These are phyloP conservation scores for Acanthamoeba rhysodes DNA, from an alignment of 208 protist genomes.

Conservation along the genomic window DNA sequence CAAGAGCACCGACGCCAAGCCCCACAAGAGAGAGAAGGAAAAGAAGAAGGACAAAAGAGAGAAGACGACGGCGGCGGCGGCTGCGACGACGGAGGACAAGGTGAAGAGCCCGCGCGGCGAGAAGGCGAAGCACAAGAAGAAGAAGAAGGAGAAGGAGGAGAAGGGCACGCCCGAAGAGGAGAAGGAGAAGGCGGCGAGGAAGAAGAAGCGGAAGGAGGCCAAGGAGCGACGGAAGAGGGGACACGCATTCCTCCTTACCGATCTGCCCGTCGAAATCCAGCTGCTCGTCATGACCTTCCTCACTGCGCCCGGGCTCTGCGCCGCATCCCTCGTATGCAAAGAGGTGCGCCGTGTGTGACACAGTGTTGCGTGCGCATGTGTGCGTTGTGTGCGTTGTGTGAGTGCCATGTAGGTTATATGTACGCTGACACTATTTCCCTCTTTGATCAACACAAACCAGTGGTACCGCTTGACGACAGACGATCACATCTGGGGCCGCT, in stretches of 20 bases:
- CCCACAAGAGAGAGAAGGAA: not conserved
- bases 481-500: conserved; percentile 46
- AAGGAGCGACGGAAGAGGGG: not conserved
- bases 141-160: not conserved
- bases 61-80: not conserved
- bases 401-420: not conserved
- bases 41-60: conserved; percentile 2
- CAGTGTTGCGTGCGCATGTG: not conserved
- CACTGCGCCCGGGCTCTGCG: not conserved
- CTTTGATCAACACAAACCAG: conserved; percentile 6
- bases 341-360: conserved; percentile 5
- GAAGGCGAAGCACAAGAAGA: not conserved
- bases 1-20: not conserved
- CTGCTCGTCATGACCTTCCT: conserved; percentile 59
- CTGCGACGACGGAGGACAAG: not conserved
- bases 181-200: not conserved
- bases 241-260: not conserved
- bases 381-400: not conserved
- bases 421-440: not conserved
- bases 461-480: conserved; percentile 52
- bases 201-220: conserved; percentile 42
- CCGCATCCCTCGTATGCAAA: conserved; percentile 4
- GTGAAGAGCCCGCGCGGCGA: not conserved
- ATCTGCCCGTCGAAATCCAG: conserved; percentile 55
- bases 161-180: not conserved